Evolutionary conservation across 2,329 filamentous ascomycete genomes (phyloP), one percentile per base, ranked within the genome.

Genomic region (Sporothrix sp.): DNA sequence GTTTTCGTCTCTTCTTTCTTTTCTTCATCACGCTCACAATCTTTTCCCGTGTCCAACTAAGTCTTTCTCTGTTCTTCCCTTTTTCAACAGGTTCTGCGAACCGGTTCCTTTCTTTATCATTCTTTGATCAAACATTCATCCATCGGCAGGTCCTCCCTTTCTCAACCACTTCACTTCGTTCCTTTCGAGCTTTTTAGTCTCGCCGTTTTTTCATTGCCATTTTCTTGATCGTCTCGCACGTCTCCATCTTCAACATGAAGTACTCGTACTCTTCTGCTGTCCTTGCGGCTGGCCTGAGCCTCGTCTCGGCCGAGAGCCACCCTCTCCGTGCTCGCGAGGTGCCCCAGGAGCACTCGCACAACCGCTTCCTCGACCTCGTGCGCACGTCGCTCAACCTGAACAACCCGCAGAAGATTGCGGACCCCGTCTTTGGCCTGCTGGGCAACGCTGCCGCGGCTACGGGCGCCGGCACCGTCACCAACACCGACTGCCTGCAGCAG

Each of bases 401-500:
- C 65, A 76, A 77, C 62, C 74, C 73, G 1, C 67, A 70, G 55
- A 59, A 68, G 32, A 74, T 76, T 56, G 50, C 60, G 23, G 70
- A 72, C 54, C 59, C 71, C 23, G 65, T 76, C 44, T 77, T 76
- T 55, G 70, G 66, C 40, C 71, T 76, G 6, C 67, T 76, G 13
- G 74, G 73, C 45, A 70, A 73, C 53, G 64, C 62, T 1, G 69
- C 63, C 8, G 64, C 64, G 6, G 62, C 60, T n/a, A 46, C 52
- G 1, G 64, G 63, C 27, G 63, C 63, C 14, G 59, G 59, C 27
- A 52, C 60, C 6, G 62, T 66, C 25, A 52, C 57, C 42, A 66
- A 81, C 60, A 63, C 73, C 52, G 75, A 79, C 64, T 81, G 78
- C 60, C 71, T 81, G 42, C 77, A 81, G 61, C 75, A 78, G 68